A percentile compares a stretch with the other conserved stretches of the same genome.
Evolutionary conservation across 768 basidiomycete species (phyloP).

Genomic region (Collybia sp.): DNA sequence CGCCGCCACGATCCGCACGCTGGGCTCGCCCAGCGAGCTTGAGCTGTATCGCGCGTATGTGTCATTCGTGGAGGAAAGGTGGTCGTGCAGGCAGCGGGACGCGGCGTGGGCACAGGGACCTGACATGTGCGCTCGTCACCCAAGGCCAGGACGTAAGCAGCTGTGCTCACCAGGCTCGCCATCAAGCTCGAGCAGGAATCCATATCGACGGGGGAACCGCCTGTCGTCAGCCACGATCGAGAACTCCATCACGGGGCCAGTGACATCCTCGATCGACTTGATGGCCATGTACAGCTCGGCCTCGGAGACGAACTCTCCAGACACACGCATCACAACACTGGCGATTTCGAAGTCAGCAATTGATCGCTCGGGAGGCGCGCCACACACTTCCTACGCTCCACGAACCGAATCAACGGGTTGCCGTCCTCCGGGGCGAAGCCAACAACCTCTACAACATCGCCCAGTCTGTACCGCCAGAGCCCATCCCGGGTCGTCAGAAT

Average conservation of each 20-base stretch:
- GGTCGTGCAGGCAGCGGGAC: background rate
- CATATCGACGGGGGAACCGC: background rate
- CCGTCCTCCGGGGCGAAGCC: background rate
- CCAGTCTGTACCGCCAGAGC: background rate
- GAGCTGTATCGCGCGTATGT: background rate
- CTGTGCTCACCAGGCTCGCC: background rate
- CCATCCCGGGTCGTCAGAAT: background rate
- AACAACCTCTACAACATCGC: background rate
- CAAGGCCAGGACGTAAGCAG: background rate
- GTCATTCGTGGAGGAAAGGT: background rate
- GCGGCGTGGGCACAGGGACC: background rate
- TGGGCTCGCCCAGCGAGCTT: background rate
- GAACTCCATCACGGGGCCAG: background rate
- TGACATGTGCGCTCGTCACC: background rate
- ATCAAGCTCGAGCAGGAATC: background rate
- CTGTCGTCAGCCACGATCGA: background rate
- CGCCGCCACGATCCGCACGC: background rate
- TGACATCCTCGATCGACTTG: background rate
- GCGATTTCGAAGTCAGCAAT: background rate
- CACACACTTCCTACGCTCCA: background rate
- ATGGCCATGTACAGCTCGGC: background rate
- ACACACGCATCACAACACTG: background rate
- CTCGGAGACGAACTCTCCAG: background rate
- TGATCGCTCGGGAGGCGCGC: background rate
- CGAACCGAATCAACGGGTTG: background rate